These are phyloP conservation scores for Gyromitra esculenta DNA, from an alignment of 2,329 filamentous ascomycete genomes.

Conservation along the genomic window DNA sequence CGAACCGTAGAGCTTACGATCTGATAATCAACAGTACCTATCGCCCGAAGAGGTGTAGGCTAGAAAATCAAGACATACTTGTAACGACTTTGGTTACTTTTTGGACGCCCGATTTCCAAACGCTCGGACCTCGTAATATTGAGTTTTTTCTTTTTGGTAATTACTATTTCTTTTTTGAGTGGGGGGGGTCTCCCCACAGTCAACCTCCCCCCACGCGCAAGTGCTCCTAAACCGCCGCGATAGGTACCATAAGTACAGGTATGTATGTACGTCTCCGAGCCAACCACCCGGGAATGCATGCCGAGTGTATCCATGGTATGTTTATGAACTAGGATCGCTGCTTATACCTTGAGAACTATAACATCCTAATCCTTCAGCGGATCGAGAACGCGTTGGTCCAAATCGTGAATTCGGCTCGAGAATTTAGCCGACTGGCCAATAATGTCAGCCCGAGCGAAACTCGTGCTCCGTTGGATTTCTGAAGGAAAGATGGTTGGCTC, in stretches of 20 bases:
- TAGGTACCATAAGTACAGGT: background rate
- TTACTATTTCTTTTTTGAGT: constrained; percentile 7
- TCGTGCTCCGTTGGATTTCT: background rate
- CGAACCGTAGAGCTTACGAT: background rate
- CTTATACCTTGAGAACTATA: background rate
- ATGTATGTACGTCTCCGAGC: background rate
- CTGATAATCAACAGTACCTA: background rate
- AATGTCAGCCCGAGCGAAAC: background rate
- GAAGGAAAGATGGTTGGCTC: background rate
- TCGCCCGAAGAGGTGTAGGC: background rate
- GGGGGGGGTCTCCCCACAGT: background rate
- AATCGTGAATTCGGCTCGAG: background rate
- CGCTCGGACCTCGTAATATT: background rate
- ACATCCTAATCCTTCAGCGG: background rate
- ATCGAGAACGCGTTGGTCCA: background rate
- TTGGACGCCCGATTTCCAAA: background rate
- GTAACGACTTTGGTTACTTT: background rate
- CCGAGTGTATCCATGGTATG: background rate
- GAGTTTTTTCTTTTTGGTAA: background rate
- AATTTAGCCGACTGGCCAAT: background rate
- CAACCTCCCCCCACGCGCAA: background rate
- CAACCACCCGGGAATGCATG: background rate
- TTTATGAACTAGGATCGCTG: background rate
- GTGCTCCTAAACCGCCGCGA: background rate
- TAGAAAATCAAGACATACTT: constrained; percentile 1